Conservation (phyloP, 2,329 filamentous ascomycete genomes). For the Chaetomiaceae sp. region DNA sequence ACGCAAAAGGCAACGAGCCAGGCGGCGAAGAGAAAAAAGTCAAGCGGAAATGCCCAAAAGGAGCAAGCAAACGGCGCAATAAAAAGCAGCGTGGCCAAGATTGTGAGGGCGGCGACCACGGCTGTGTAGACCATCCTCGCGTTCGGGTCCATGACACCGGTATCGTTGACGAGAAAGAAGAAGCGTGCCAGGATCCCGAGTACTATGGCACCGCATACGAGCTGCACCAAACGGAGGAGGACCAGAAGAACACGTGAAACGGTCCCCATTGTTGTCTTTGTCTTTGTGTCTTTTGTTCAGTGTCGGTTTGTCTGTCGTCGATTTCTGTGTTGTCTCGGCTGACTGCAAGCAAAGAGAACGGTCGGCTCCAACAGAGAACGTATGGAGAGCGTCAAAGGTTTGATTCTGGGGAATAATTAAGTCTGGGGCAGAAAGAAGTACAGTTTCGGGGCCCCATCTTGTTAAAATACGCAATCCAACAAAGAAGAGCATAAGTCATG, state of each 20-base stretch:
- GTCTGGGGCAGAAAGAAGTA: too few species aligned
- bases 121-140: constrained; percentile 15
- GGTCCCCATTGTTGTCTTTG: not conserved
- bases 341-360: too few species aligned
- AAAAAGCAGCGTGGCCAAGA: constrained; percentile 12
- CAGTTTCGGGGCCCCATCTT: too few species aligned
- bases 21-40: constrained; percentile 16
- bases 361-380: too few species aligned
- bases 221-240: constrained; percentile 10
- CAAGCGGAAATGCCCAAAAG: constrained; percentile 17
- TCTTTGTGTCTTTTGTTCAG: too few species aligned
- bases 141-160: constrained; percentile 10
- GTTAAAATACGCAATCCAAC: too few species aligned
- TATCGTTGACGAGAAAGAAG: constrained; percentile 14
- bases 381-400: too few species aligned
- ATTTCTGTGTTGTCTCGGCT: too few species aligned
- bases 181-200: constrained; percentile 8
- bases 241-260: constrained; percentile 4
- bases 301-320: too few species aligned
- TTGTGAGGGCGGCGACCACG: constrained; percentile 16
- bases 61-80: constrained; percentile 14
- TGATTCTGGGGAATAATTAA: too few species aligned
- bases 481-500: too few species aligned
- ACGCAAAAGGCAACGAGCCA: constrained; percentile 18
- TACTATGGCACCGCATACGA: constrained; percentile 11